These are phyloP conservation scores for Candida vartiovaarae DNA, from an alignment of 805 yeast genomes.

Conservation along the genomic window DNA sequence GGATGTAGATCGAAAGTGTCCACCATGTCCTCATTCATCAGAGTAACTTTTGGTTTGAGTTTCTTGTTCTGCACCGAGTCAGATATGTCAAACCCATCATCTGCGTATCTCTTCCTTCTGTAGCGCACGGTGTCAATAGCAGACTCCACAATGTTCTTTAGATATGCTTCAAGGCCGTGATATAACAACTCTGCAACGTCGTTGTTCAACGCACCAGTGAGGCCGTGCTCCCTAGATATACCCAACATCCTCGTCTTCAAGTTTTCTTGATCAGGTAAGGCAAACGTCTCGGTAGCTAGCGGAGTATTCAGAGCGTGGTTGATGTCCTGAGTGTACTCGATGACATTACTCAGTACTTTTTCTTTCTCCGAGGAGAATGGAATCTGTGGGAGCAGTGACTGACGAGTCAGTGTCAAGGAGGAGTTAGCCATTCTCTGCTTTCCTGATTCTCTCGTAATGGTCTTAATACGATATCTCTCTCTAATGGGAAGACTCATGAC, in stretches of 20 bases:
- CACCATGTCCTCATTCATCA: conserved; percentile 61
- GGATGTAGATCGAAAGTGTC: conserved; percentile 62
- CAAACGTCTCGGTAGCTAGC: conserved; percentile 66
- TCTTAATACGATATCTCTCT: conserved; percentile 80
- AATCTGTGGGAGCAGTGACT: conserved; percentile 58
- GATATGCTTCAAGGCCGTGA: conserved; percentile 76
- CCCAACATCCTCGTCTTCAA: conserved; percentile 68
- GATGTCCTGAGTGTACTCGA: conserved; percentile 90
- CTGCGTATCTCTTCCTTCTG: conserved; percentile 38
- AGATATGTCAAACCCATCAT: not conserved
- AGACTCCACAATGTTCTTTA: conserved; percentile 66
- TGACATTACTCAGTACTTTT: conserved; percentile 35
- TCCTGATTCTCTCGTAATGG: conserved; percentile 76
- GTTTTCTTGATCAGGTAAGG: conserved; percentile 73
- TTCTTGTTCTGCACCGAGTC: conserved; percentile 3
- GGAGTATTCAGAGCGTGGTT: conserved; percentile 80
- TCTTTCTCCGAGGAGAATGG: conserved; percentile 51
- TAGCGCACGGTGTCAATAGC: conserved; percentile 67
- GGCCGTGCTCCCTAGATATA: conserved; percentile 83
- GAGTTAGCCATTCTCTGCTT: conserved; percentile 70
- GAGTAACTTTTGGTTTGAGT: conserved; percentile 26
- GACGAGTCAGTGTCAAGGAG: conserved; percentile 60
- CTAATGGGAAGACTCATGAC: conserved; percentile 78
- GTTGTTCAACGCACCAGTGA: conserved; percentile 73
- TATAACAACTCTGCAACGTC: conserved; percentile 70